A percentile compares a stretch with the other conserved stretches of the same genome.
Conservation (phyloP, 2,329 filamentous ascomycete genomes). For the Aureobasidium uvarum region DNA sequence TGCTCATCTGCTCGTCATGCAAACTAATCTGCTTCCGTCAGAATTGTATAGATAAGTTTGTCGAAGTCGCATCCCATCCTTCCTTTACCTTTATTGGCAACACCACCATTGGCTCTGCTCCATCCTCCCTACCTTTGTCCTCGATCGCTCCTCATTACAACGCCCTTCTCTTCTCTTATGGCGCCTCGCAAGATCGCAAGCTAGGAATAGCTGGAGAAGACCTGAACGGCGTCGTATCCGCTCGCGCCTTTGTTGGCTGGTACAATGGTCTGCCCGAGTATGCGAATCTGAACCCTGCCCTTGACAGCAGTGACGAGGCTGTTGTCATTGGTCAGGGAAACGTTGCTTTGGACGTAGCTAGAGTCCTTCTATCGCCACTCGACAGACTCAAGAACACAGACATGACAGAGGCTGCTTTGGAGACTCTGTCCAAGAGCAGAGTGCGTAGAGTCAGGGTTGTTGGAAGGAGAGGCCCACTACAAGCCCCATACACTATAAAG, state of each 20-base stretch:
- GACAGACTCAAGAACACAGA: conserved; percentile 76
- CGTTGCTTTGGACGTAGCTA: conserved; percentile 88
- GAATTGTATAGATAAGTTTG: conserved; percentile 95
- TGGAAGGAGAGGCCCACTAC: conserved; percentile 74
- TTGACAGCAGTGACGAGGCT: conserved; percentile 74
- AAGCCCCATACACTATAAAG: conserved; percentile 94
- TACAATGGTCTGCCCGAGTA: conserved; percentile 94
- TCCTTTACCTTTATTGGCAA: conserved; percentile 93
- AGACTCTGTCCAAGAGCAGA: conserved; percentile 67
- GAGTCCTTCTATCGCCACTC: conserved; percentile 76
- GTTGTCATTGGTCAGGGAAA: conserved; percentile 94
- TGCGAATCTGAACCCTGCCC: conserved; percentile 66
- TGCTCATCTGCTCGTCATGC: not conserved
- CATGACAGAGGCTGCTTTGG: conserved; percentile 80
- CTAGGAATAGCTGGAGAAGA: conserved; percentile 79
- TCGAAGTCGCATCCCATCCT: conserved; percentile 76
- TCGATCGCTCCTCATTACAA: conserved; percentile 80
- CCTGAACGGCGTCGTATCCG: conserved; percentile 75
- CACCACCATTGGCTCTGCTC: conserved; percentile 66
- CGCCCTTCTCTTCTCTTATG: conserved; percentile 88
- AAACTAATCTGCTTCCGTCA: conserved; percentile 40
- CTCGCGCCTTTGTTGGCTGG: conserved; percentile 93
- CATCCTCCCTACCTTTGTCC: conserved; percentile 58
- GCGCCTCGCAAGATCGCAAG: conserved; percentile 77
- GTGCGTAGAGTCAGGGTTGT: conserved; percentile 82